Evolutionary conservation across 78 protist species (phyloP), one percentile per base, ranked within the genome.

Genomic region (Speleostelium caveatum): DNA sequence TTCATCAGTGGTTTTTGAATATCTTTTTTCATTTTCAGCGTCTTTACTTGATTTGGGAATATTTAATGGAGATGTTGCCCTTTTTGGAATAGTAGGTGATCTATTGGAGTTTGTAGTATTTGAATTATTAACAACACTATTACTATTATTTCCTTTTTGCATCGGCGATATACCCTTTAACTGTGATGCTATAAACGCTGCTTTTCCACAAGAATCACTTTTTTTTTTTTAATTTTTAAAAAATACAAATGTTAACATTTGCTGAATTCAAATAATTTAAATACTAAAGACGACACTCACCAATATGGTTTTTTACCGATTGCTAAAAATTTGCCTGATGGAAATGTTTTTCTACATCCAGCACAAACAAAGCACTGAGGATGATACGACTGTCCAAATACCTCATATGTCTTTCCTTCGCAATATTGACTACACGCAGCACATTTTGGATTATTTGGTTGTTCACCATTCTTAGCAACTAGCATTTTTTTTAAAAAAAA

Each of bases 371-470:
- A 80, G 56, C 89, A 80, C 1, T 39, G 42, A 62, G 89, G 89
- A 80, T 80, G 89, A 67, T 68, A 80, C 5, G 78, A 68, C 33
- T 80, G 10, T 55, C 89, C 89, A 68, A 80, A 80, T 36, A 71
- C 89, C 63, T 80, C 89, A 33, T 39, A 80, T 33, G 89, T 80
- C 12, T 68, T 62, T 19, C 89, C 89, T 68, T 80, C 89, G 63
- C 89, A 80, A 68, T 55, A 80, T 17, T 80, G 65, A 6, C 71
- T 45, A 68, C 89, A 80, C 5, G 36, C 59, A 26, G 66, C 71
- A 68, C 89, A 80, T 58, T 80, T 80, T 68, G 89, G 89, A 80
- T 80, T 80, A 33, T 60, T 53, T 2, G 89, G 89, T 80, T 33
- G 61, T 36, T 61, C 60, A 10, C 79, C 66, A 12, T 58, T 65